A percentile compares a stretch with the other conserved stretches of the same genome.
Conservation (phyloP, 306 rosid genomes). For the Psophocarpus tetragonolobus region DNA sequence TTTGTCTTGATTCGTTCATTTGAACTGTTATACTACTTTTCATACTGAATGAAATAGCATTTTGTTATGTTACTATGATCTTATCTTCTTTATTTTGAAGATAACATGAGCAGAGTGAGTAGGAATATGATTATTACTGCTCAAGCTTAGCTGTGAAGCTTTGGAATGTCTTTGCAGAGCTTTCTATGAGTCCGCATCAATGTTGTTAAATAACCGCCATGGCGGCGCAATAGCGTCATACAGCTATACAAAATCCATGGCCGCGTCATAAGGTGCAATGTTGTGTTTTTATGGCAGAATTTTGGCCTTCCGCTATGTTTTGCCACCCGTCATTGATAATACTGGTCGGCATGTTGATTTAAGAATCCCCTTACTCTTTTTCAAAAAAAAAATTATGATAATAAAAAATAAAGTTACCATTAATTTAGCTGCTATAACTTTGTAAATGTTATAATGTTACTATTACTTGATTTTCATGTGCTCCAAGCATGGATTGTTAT, state of each 20-base stretch:
- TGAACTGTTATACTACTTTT: neutral
- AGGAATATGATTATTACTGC: neutral
- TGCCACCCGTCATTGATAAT: too few relatives aligned
- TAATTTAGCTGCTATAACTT: too few relatives aligned
- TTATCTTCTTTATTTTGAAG: neutral
- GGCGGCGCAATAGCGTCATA: too few relatives aligned
- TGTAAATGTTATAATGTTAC: neutral
- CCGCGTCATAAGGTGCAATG: too few relatives aligned
- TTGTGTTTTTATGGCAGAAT: too few relatives aligned
- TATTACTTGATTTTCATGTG: neutral
- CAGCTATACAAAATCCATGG: too few relatives aligned
- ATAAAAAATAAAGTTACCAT: neutral
- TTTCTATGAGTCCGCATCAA: neutral
- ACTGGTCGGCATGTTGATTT: too few relatives aligned
- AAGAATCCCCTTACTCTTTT: neutral
- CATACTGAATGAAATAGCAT: neutral
- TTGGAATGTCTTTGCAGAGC: neutral
- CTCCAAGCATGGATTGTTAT: neutral
- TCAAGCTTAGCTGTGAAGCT: neutral
- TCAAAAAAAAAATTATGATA: neutral
- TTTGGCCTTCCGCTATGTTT: too few relatives aligned
- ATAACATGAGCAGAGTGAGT: neutral
- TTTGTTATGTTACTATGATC: neutral
- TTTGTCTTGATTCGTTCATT: neutral
- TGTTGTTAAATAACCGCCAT: too few relatives aligned